These are phyloP conservation scores for Melampsora larici-populina DNA, from an alignment of 1,284 basidiomycete genomes.

Conservation along the genomic window DNA sequence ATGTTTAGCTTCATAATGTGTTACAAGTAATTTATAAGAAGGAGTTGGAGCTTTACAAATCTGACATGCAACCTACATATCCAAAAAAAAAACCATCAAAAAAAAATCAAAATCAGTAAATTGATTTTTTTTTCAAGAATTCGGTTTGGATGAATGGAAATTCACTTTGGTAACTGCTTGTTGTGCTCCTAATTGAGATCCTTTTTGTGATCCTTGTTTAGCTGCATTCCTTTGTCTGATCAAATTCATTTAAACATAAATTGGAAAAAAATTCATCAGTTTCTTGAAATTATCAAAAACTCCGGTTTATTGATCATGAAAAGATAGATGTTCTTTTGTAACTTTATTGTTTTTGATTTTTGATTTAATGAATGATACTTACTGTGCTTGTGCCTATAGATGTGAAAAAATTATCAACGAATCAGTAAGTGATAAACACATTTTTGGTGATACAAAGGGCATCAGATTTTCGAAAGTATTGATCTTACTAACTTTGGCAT, in stretches of 20 bases:
- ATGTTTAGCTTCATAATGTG: slow-evolving; percentile 37
- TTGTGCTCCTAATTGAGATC: slow-evolving; percentile 18
- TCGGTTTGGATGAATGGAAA: not conserved
- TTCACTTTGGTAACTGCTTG: slow-evolving; percentile 35
- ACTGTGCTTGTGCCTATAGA: slow-evolving; percentile 40
- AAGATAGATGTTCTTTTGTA: not conserved
- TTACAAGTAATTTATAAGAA: slow-evolving; percentile 23
- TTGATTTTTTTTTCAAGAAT: not conserved
- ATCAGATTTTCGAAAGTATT: not conserved
- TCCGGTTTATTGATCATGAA: not conserved
- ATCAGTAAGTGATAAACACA: not conserved
- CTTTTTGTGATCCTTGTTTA: slow-evolving; percentile 23
- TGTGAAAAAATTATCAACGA: not conserved
- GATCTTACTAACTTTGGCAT: slow-evolving; percentile 16
- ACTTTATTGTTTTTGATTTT: too few species aligned
- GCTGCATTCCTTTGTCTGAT: slow-evolving; percentile 24
- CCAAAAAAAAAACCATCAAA: too few species aligned
- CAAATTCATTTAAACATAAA: not conserved
- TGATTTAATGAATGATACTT: not conserved
- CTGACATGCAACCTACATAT: slow-evolving; percentile 13
- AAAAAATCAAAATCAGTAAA: too few species aligned
- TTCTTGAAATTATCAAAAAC: not conserved
- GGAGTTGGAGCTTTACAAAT: slow-evolving; percentile 36
- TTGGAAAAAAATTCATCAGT: too few species aligned
- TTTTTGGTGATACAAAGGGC: not conserved